phyloP scores from a whole-genome alignment of 192 early-diverging fungal species.

The Coemansia javaensis region DNA sequence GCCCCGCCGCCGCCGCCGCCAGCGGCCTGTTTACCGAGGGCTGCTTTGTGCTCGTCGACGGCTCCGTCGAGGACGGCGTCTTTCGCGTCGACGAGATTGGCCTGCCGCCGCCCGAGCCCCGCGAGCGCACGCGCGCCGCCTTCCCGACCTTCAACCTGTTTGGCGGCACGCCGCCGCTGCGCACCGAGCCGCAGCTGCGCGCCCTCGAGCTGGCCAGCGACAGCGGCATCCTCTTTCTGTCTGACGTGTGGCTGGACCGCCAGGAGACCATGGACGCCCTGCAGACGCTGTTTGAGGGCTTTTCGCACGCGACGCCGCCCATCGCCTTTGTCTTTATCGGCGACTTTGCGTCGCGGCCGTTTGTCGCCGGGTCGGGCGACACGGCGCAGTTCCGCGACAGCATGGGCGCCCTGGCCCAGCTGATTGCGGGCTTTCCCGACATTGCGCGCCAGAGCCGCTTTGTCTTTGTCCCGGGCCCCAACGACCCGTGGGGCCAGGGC shows the following conservation, averaged over 20 bases:
- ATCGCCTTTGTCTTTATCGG: slow-evolving; percentile 84
- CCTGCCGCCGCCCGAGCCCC: slow-evolving; percentile 69
- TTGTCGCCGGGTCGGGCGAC: slow-evolving; percentile 59
- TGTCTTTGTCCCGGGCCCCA: slow-evolving; percentile 84
- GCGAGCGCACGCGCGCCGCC: slow-evolving; percentile 27
- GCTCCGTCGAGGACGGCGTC: slow-evolving; percentile 65
- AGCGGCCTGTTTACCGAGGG: slow-evolving; percentile 79
- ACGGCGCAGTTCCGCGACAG: slow-evolving; percentile 57
- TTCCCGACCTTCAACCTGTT: slow-evolving; percentile 44
- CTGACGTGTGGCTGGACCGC: slow-evolving; percentile 85
- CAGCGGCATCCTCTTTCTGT: slow-evolving; percentile 72
- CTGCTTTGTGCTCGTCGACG: slow-evolving; percentile 83
- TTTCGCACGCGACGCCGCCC: slow-evolving; percentile 59
- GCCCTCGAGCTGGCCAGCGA: slow-evolving; percentile 53
- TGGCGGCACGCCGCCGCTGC: slow-evolving; percentile 34
- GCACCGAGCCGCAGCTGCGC: slow-evolving; percentile 44
- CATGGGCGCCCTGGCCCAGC: slow-evolving; percentile 35
- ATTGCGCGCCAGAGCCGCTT: slow-evolving; percentile 57
- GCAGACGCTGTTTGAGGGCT: slow-evolving; percentile 68
- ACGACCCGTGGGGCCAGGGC: slow-evolving; percentile 74
- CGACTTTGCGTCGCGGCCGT: slow-evolving; percentile 76
- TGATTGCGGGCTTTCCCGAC: slow-evolving; percentile 31
- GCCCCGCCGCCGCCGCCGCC: slow-evolving; percentile 13
- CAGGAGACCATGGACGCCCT: slow-evolving; percentile 72
- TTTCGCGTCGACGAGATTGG: slow-evolving; percentile 69